Evolutionary conservation across 495 filamentous ascomycete species (phyloP), one percentile per base, ranked within the genome.

Genomic region (Penicillium longicatenatum): DNA sequence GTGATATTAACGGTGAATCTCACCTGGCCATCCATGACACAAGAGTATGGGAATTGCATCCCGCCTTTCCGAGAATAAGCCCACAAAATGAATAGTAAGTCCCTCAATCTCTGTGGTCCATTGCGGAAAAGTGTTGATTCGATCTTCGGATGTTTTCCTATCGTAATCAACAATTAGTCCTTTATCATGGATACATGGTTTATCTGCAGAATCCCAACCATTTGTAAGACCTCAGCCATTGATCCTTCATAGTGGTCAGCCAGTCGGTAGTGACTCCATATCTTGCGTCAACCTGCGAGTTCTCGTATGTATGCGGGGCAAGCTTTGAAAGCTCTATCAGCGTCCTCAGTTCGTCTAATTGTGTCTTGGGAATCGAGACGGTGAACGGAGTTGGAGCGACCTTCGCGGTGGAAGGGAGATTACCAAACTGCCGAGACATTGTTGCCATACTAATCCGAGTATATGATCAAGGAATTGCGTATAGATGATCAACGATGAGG

Each of bases 71-170:
- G 85, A 88, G 60, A 89, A 87, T 0, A 89, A 65, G 0, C 76
- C 87, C 0, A 82, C 73, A 54, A 89, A 90, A 60, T 89, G 87
- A 7, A 90, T 74, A 1, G 70, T 65, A 24, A 81, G 66, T 21
- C 78, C 74, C 39, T 79, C 72, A 22, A 90, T 70, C 3, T 70
- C 61, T 10, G 75, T 72, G 0, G 63, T 83, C 71, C 79, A 90
- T 58, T 91, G 82, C 3, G 87, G 85, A 59, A 87, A 82, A 10
- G 66, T 76, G 71, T 91, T 90, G 51, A 87, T 83, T 33, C 75
- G 74, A 11, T 70, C 59, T 63, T 89, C 85, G 12, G 70, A 66
- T 8, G 75, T 61, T 61, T 79, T 76, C 82, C 80, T 81, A 17
- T 43, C 24, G 33, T 26, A 2, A 19, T 29, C 4, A 44, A 57